These are phyloP conservation scores for Hordeum vulgare DNA, from an alignment of 176 grass and related monocot species.

Conservation along the genomic window DNA sequence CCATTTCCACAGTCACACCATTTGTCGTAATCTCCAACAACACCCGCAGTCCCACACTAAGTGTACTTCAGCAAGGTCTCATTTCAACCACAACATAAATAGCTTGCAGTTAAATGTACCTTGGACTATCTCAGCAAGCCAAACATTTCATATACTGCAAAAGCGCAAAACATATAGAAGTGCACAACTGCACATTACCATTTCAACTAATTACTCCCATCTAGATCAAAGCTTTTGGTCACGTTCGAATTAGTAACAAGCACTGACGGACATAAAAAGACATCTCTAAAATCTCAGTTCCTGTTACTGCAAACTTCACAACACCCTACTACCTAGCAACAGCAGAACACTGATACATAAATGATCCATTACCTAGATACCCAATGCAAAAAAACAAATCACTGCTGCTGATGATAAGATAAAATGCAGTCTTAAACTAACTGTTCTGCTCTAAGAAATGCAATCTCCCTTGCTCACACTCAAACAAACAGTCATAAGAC, in stretches of 20 bases:
- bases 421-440: neutral
- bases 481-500: constrained; percentile 7
- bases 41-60: neutral
- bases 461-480: neutral
- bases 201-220: neutral
- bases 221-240: neutral
- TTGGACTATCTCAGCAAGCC: neutral
- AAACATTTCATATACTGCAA: neutral
- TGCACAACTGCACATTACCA: neutral
- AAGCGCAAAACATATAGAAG: neutral
- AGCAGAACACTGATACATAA: neutral
- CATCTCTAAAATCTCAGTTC: neutral
- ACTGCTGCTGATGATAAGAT: neutral
- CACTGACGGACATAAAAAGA: neutral
- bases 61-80: neutral
- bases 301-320: neutral
- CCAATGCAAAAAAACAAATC: neutral
- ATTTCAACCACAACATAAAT: neutral
- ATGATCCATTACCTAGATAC: neutral
- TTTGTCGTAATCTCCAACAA: neutral
- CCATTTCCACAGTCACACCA: neutral
- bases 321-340: neutral
- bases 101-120: neutral
- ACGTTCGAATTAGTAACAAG: neutral
- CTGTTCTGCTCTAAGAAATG: neutral